Evolutionary conservation across 352 stramenopile species (phyloP).

Genomic region (Aphanomyces cochlioides): DNA sequence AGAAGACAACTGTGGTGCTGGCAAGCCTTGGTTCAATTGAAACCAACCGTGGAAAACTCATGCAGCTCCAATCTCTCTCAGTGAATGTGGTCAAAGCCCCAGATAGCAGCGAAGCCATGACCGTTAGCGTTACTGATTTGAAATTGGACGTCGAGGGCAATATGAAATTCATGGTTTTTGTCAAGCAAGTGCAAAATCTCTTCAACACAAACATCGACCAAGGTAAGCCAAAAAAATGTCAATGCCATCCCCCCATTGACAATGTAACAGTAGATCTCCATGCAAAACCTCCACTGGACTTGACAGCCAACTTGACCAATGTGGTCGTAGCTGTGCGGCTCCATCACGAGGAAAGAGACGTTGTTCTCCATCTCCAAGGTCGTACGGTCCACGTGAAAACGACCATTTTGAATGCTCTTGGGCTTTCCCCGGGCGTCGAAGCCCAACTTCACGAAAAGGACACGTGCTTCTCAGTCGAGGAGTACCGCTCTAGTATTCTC

Average conservation of each 20-base stretch:
- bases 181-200: constrained; percentile 18
- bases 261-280: background rate
- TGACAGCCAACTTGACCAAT: background rate
- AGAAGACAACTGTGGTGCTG: background rate
- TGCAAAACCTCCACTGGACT: background rate
- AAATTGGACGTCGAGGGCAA: background rate
- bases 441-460: background rate
- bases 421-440: background rate
- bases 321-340: background rate
- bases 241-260: background rate
- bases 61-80: background rate
- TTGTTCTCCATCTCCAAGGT: background rate
- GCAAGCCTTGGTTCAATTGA: background rate
- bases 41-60: background rate
- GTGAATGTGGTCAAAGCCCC: background rate
- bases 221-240: background rate
- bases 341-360: background rate
- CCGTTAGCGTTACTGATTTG: background rate
- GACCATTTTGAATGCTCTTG: background rate
- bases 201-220: constrained; percentile 8
- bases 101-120: background rate
- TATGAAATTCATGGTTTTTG: constrained; percentile 8
- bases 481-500: background rate
- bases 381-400: background rate
- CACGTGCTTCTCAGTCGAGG: constrained; percentile 1